These are phyloP conservation scores for Bassia scoparia DNA, from an alignment of 148 eudicot genomes.

Conservation along the genomic window DNA sequence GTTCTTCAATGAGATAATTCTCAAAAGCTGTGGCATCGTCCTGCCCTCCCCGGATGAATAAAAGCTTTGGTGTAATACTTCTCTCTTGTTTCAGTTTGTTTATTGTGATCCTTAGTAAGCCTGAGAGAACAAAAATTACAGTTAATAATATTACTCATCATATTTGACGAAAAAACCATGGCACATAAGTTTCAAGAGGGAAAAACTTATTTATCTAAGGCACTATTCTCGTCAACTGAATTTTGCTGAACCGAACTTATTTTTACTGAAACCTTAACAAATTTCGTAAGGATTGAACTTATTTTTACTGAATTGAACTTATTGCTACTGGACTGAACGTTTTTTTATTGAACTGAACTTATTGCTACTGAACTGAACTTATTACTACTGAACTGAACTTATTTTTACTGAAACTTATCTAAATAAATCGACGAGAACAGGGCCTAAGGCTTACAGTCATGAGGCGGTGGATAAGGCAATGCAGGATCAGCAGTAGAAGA, in stretches of 20 bases:
- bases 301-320: too few species aligned
- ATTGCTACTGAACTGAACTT: too few species aligned
- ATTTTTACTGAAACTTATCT: too few species aligned
- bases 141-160: not conserved
- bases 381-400: too few species aligned
- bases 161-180: not conserved
- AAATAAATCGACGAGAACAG: too few species aligned
- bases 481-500: slow-evolving; percentile 85
- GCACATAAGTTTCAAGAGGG: not conserved
- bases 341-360: too few species aligned
- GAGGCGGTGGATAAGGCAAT: slow-evolving; percentile 94
- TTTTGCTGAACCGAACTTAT: too few species aligned
- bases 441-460: slow-evolving; percentile 67
- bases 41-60: slow-evolving; percentile 79
- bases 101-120: slow-evolving; percentile 64
- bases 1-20: slow-evolving; percentile 92
- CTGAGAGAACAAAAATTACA: slow-evolving; percentile 33
- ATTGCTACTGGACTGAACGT: too few species aligned
- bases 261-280: too few species aligned
- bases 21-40: slow-evolving; percentile 87
- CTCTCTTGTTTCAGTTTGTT: slow-evolving; percentile 95
- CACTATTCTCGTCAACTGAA: too few species aligned
- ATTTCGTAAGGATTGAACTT: too few species aligned
- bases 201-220: not conserved
- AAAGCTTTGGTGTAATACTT: slow-evolving; percentile 82